Conservation (phyloP, 2,329 filamentous ascomycete genomes). For the Atkinsonella texensis region DNA sequence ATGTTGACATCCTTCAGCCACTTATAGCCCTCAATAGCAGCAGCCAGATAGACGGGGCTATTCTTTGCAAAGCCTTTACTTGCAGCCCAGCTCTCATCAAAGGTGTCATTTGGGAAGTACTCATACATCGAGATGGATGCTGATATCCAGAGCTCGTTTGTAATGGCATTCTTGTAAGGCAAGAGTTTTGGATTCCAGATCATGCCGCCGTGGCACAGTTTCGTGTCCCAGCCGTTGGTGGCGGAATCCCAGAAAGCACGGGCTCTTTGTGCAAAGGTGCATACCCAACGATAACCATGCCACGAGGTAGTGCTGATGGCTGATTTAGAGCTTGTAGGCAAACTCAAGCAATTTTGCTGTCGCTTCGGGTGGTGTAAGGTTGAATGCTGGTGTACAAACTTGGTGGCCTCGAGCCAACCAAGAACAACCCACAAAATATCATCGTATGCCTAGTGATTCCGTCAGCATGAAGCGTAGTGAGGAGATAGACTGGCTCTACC, state of each 20-base stretch:
- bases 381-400: constrained; percentile 63
- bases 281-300: constrained; percentile 66
- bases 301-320: constrained; percentile 36
- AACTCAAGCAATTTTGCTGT: constrained; percentile 5
- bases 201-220: constrained; percentile 78
- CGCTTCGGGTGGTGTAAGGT: constrained; percentile 41
- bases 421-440: constrained; percentile 95
- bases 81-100: constrained; percentile 52
- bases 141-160: constrained; percentile 79
- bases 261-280: constrained; percentile 70
- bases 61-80: constrained; percentile 18
- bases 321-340: constrained; percentile 3
- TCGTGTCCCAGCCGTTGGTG: constrained; percentile 66
- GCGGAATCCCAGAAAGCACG: constrained; percentile 79
- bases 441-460: constrained; percentile 56
- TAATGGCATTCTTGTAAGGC: constrained; percentile 95
- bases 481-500: not conserved
- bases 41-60: constrained; percentile 55
- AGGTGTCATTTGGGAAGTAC: constrained; percentile 70
- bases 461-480: not conserved
- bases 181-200: constrained; percentile 70
- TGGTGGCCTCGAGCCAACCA: constrained; percentile 74
- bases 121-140: constrained; percentile 84
- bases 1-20: constrained; percentile 76
- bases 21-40: constrained; percentile 64